phyloP scores from a whole-genome alignment of 768 basidiomycete genomes.

The Tubosaeta sp. region DNA sequence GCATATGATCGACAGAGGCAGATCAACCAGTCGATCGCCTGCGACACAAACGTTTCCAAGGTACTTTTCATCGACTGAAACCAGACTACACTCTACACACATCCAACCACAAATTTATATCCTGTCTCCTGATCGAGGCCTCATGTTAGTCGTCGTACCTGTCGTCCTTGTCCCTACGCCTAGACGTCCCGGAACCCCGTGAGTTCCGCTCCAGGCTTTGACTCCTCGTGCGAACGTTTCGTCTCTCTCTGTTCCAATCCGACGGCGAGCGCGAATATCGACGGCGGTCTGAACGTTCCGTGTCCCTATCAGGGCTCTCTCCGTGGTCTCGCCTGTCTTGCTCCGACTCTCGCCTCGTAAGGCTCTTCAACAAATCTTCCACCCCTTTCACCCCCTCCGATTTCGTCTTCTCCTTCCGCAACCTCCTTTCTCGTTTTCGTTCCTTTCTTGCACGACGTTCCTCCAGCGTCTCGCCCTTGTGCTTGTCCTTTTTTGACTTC shows the following conservation, averaged over 20 bases:
- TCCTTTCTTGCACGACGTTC: constrained; percentile 75
- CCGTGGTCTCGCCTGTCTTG: constrained; percentile 12
- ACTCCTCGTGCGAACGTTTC: constrained; percentile 12
- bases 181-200: constrained; percentile 1
- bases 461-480: constrained; percentile 73
- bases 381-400: constrained; percentile 64
- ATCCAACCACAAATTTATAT: not conserved
- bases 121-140: not conserved
- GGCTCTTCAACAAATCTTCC: constrained; percentile 55
- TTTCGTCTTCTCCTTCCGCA: constrained; percentile 45
- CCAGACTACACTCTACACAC: not conserved
- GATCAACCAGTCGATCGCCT: not conserved
- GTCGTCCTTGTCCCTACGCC: constrained; percentile 2
- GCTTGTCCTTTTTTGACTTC: constrained; percentile 58
- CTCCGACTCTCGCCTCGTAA: constrained; percentile 29
- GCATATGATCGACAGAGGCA: not conserved
- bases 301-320: constrained; percentile 11
- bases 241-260: constrained; percentile 3
- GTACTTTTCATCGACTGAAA: not conserved
- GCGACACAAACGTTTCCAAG: not conserved
- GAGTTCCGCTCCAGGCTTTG: constrained; percentile 17
- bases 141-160: constrained; percentile 5
- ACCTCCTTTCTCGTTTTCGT: constrained; percentile 65
- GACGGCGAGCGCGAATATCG: constrained; percentile 17
- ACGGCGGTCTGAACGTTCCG: constrained; percentile 6